These are phyloP conservation scores for Fusarium foetens DNA, from an alignment of 2,329 filamentous ascomycete species.

Conservation along the genomic window DNA sequence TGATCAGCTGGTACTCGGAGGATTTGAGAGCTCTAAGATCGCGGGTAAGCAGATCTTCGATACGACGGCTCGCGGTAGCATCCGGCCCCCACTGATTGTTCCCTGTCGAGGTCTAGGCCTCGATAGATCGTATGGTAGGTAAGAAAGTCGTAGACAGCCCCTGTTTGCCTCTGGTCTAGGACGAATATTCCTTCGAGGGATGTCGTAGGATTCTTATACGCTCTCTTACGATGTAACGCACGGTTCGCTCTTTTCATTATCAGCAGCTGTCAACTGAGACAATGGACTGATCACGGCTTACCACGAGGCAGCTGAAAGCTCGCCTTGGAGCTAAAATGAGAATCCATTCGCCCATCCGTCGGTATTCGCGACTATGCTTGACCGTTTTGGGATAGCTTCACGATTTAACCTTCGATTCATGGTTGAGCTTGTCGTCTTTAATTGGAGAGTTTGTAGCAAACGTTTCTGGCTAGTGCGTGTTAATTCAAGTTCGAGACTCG, in stretches of 20 bases:
- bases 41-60: conserved; percentile 13
- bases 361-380: conserved; percentile 21
- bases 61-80: not conserved
- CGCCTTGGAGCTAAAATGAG: not conserved
- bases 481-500: conserved; percentile 10
- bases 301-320: not conserved
- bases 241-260: not conserved
- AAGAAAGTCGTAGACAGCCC: not conserved
- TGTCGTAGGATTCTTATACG: not conserved
- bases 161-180: conserved; percentile 2
- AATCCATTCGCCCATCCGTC: not conserved
- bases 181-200: not conserved
- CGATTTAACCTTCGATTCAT: conserved; percentile 22
- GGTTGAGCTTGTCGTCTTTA: not conserved
- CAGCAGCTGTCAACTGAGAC: not conserved
- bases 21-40: not conserved
- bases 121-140: not conserved
- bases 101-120: not conserved
- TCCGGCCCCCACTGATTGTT: not conserved
- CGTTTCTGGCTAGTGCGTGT: conserved; percentile 5
- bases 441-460: conserved; percentile 22
- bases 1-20: not conserved
- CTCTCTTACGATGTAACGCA: not conserved
- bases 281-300: not conserved
- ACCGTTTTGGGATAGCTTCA: conserved; percentile 7